Percentiles rank a stretch among this genome's conserved stretches.
phyloP scores from a whole-genome alignment of 225 moss, liverwort and hornwort species.

The Physcomitrium patens region DNA sequence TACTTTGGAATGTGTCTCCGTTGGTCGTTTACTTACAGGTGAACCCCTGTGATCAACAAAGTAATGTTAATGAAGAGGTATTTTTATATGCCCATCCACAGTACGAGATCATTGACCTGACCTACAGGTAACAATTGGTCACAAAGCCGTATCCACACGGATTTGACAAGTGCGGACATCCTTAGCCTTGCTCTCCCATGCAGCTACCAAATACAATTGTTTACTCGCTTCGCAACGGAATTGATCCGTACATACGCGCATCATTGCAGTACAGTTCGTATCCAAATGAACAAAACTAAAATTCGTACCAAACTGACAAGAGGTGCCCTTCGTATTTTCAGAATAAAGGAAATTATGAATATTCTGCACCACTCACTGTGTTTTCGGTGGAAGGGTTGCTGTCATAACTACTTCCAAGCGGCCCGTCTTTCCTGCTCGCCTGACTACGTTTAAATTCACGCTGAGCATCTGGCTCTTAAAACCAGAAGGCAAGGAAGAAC shows the following conservation, averaged over 20 bases:
- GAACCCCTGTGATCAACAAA: slow-evolving; percentile 31
- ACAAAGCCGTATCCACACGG: too few relatives aligned
- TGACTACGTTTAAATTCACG: slow-evolving; percentile 15
- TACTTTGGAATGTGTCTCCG: slow-evolving; percentile 53
- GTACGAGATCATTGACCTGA: too few relatives aligned
- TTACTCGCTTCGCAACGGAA: not conserved
- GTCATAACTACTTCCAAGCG: slow-evolving; percentile 55
- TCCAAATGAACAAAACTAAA: not conserved
- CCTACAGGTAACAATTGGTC: too few relatives aligned
- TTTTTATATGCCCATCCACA: too few relatives aligned
- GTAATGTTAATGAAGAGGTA: slow-evolving; percentile 1
- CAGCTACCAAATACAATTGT: too few relatives aligned
- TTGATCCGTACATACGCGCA: not conserved
- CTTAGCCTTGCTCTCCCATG: too few relatives aligned
- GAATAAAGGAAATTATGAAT: not conserved
- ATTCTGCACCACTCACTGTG: slow-evolving; percentile 33
- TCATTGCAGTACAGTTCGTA: too few relatives aligned
- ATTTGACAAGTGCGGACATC: too few relatives aligned
- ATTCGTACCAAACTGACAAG: not conserved
- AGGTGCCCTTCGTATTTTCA: not conserved
- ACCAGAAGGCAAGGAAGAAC: not conserved
- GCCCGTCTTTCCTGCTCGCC: slow-evolving; percentile 16
- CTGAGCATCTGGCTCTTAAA: slow-evolving; percentile 40
- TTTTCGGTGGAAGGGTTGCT: slow-evolving; percentile 53
- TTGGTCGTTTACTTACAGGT: slow-evolving; percentile 27